Base-by-base conservation (phyloP, 176 grass and related monocot genomes). In the Cenchrus fungigraminus region DNA sequence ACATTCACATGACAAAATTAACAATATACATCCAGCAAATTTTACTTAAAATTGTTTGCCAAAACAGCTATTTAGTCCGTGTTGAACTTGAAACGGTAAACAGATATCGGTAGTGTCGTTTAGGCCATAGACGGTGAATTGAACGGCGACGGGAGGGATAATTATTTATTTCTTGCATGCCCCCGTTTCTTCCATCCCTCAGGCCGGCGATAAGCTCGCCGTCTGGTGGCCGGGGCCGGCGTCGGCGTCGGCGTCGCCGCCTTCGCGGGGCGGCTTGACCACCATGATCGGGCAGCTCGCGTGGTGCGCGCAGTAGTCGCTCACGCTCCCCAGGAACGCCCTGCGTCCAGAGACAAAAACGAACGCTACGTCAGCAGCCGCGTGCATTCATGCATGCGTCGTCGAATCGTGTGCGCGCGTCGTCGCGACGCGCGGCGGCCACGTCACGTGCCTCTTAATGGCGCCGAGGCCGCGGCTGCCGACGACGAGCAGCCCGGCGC, bases 391-490 rank as follows among this genome's bases (percentile, higher is more conserved):
- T 8, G 45, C 45, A 46, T 37, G 22, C 25, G 6, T 5, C 63
- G 6, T 34, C 31, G 12, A 12, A n/a, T n/a, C 13, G 29, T 5
- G 63, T 37, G 15, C 12, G 0, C 3, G 12, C 12, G 28, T 25
- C 22, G 22, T 25, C 22, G 22, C 22, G 22, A 25, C 16, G 5
- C 14, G 37, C 67, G 6, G 37, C 55, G 4, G 37, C 37, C 37
- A 40, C 37, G 37, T 40, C 52, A 17, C 3, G 37, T 64, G 85
- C 91, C 84, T 87, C 49, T 87, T 84, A 40, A 92, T 32, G 54
- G 79, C 70, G 51, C 91, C 84, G 71, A 83, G 79, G 43, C 87
- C 83, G 65, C 85, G 87, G 77, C 84, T 89, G 72, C 91, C 91
- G 9, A 92, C 75, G 49, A 89, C 84, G n/a, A 92, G 79, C 68